Conservation (phyloP, 2,329 filamentous ascomycete genomes). For the Colletotrichum ledebouriae region DNA sequence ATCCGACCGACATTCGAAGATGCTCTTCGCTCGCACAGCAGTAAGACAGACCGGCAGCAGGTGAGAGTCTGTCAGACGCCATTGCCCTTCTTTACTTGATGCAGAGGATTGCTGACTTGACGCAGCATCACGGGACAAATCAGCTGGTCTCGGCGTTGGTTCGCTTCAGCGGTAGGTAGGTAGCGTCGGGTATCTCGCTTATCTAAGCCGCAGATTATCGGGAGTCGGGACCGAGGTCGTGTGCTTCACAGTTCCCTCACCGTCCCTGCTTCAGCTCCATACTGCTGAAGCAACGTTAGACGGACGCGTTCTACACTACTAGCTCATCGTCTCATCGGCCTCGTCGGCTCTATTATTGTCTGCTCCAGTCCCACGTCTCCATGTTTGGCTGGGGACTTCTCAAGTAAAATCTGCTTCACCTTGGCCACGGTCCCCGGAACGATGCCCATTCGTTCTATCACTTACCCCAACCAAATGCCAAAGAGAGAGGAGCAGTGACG, state of each 20-base stretch:
- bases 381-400: slow-evolving; percentile 26
- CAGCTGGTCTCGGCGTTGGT: slow-evolving; percentile 21
- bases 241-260: not conserved
- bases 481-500: slow-evolving; percentile 23
- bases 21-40: slow-evolving; percentile 1
- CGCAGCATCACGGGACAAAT: slow-evolving; percentile 20
- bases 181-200: slow-evolving; percentile 14
- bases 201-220: slow-evolving; percentile 20
- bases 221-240: slow-evolving; percentile 27
- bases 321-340: slow-evolving; percentile 1
- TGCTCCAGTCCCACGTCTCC: not conserved
- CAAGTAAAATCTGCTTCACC: slow-evolving; percentile 38
- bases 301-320: not conserved
- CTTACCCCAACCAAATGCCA: slow-evolving; percentile 18
- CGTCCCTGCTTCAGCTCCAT: too few species aligned
- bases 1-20: slow-evolving; percentile 23
- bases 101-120: slow-evolving; percentile 14
- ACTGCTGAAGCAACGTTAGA: not conserved
- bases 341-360: slow-evolving; percentile 29
- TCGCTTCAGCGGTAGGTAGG: not conserved
- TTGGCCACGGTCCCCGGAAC: slow-evolving; percentile 26
- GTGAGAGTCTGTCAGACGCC: slow-evolving; percentile 20
- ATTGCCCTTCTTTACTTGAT: not conserved
- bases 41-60: slow-evolving; percentile 17
- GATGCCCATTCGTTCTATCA: slow-evolving; percentile 13